phyloP scores from a whole-genome alignment of 2,329 filamentous ascomycete genomes.

The Alternaria burnsii region DNA sequence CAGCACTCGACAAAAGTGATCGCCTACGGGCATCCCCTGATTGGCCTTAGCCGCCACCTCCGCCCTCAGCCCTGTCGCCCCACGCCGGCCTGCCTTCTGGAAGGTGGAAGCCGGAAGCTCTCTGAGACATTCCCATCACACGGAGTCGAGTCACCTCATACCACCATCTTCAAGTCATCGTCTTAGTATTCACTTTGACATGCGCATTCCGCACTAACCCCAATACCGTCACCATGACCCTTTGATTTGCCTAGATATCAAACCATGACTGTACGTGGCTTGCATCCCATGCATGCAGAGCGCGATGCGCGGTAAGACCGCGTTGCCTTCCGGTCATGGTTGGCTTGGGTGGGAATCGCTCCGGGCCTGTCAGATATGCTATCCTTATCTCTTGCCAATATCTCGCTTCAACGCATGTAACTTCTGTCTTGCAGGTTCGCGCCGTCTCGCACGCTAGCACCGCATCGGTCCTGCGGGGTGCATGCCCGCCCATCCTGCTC shows the following conservation, averaged over 20 bases:
- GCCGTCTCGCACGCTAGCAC: constrained; percentile 6
- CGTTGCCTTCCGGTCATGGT: background rate
- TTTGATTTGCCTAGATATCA: background rate
- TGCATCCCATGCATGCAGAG: background rate
- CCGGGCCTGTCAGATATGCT: constrained; percentile 13
- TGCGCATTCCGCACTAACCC: background rate
- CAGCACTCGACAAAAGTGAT: constrained; percentile 15
- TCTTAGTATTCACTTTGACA: background rate
- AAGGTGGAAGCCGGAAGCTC: constrained; percentile 2
- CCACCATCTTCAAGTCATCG: background rate
- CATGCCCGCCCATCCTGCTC: constrained; percentile 14
- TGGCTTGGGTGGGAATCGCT: background rate
- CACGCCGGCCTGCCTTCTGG: constrained; percentile 20
- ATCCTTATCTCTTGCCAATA: constrained; percentile 18
- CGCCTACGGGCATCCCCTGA: constrained; percentile 19
- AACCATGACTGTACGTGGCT: constrained; percentile 7
- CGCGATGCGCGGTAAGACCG: constrained; percentile 1
- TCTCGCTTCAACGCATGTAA: constrained; percentile 10
- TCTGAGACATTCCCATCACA: too few relatives aligned
- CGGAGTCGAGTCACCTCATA: background rate
- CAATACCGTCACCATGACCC: background rate
- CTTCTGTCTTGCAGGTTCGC: constrained; percentile 9
- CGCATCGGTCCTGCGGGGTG: constrained; percentile 27
- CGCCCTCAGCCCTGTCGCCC: constrained; percentile 25
- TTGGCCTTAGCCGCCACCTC: constrained; percentile 24